Evolutionary conservation across 2,329 filamentous ascomycete genomes (phyloP).

Genomic region (Xylariomycetidae sp.): DNA sequence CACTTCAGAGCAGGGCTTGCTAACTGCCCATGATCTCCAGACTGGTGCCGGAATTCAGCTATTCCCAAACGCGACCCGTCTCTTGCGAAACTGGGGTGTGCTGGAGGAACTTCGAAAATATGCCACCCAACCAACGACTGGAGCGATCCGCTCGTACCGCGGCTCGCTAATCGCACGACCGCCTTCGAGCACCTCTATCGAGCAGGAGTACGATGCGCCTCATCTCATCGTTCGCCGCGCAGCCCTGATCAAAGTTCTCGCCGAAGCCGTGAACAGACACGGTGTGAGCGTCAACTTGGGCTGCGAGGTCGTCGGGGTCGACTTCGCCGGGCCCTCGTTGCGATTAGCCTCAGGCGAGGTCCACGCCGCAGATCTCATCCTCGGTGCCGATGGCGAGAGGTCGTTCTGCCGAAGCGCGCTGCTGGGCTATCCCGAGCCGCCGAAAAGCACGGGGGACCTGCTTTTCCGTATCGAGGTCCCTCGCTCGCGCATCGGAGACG

Average conservation of each 20-base stretch:
- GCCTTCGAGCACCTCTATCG: constrained; percentile 1
- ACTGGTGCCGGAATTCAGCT: constrained; percentile 5
- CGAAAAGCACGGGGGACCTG: constrained; percentile 3
- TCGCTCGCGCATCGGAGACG: no score
- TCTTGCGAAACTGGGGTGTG: constrained; percentile 4
- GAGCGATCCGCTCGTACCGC: constrained; percentile 4
- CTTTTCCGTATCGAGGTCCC: constrained; percentile 3
- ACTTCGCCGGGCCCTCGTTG: constrained; percentile 3
- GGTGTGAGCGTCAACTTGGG: constrained; percentile 4
- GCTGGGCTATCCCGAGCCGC: constrained; percentile 2
- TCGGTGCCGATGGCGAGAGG: constrained; percentile 5
- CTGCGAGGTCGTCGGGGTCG: constrained; percentile 2
- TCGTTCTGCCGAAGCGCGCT: constrained; percentile 1
- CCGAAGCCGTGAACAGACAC: not conserved
- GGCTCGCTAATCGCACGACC: constrained; percentile 1
- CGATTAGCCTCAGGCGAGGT: constrained; percentile 1
- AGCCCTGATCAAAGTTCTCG: constrained; percentile 2
- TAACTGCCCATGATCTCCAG: constrained; percentile 1
- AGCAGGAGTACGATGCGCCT: constrained; percentile 1
- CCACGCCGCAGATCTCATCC: constrained; percentile 4
- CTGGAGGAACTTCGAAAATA: constrained; percentile 4
- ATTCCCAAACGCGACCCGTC: constrained; percentile 5
- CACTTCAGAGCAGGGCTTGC: not conserved
- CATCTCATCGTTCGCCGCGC: constrained; percentile 3
- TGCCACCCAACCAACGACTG: constrained; percentile 1